Conservation (phyloP, 2,329 filamentous ascomycete species). For the Fusarium sp. region DNA sequence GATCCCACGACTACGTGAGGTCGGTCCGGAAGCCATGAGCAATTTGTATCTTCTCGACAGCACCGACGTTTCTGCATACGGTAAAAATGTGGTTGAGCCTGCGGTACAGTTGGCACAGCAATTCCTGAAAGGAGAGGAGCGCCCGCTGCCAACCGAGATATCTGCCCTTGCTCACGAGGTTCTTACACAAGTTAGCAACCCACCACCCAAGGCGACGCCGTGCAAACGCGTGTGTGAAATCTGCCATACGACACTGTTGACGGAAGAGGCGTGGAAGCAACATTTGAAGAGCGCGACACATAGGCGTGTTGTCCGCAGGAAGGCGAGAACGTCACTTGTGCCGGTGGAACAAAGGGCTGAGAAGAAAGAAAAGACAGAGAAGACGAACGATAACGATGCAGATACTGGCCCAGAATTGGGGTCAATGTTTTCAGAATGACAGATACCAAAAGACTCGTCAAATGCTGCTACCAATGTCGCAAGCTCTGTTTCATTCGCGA, state of each 20-base stretch:
- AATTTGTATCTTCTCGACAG: constrained; percentile 85
- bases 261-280: constrained; percentile 62
- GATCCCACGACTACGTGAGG: constrained; percentile 73
- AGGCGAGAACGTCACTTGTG: constrained; percentile 55
- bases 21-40: constrained; percentile 62
- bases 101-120: constrained; percentile 70
- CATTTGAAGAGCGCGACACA: constrained; percentile 56
- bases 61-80: constrained; percentile 74
- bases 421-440: constrained; percentile 46
- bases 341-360: constrained; percentile 42
- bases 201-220: constrained; percentile 65
- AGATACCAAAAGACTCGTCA: constrained; percentile 1
- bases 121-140: constrained; percentile 70
- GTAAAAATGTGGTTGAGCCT: constrained; percentile 71
- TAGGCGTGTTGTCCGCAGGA: constrained; percentile 51
- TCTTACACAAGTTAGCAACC: constrained; percentile 63
- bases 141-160: constrained; percentile 64
- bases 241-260: constrained; percentile 74
- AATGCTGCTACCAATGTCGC: no score
- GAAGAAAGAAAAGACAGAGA: constrained; percentile 7
- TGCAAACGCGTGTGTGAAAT: constrained; percentile 75
- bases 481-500: no score
- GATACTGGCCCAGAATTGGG: constrained; percentile 48
- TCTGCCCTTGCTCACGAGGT: constrained; percentile 65
- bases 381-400: constrained; percentile 23